These are phyloP conservation scores for Kodamaea sagamina DNA, from an alignment of 805 yeast genomes.

Conservation along the genomic window DNA sequence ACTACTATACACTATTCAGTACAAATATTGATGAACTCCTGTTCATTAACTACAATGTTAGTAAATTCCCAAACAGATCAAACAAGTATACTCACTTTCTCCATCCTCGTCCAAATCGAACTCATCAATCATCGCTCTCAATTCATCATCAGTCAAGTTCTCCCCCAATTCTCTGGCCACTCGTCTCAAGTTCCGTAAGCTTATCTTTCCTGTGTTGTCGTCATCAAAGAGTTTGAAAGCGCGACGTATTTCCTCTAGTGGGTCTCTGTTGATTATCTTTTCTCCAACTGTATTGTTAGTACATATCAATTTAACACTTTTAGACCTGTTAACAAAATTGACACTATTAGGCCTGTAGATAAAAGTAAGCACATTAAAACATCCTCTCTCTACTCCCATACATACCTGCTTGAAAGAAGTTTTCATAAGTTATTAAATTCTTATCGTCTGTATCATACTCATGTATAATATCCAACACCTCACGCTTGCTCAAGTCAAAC, in stretches of 20 bases:
- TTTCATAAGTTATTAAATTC: conserved; percentile 73
- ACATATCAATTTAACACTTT: background rate
- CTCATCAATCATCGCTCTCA: conserved; percentile 96
- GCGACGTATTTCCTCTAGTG: conserved; percentile 84
- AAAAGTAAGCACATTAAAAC: too few species aligned
- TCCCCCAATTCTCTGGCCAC: conserved; percentile 94
- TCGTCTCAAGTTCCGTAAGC: conserved; percentile 76
- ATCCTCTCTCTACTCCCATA: too few species aligned
- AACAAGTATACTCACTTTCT: conserved; percentile 53
- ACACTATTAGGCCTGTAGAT: too few species aligned
- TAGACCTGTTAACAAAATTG: background rate
- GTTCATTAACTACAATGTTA: conserved; percentile 62
- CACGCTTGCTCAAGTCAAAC: conserved; percentile 76
- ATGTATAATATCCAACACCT: conserved; percentile 72
- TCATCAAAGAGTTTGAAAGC: conserved; percentile 91
- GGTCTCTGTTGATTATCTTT: conserved; percentile 84
- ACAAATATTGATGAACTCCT: conserved; percentile 56
- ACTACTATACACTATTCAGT: conserved; percentile 14
- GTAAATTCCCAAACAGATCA: conserved; percentile 20
- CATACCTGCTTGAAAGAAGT: conserved; percentile 73
- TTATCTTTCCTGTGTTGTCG: conserved; percentile 81
- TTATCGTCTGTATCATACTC: conserved; percentile 80
- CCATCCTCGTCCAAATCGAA: conserved; percentile 97
- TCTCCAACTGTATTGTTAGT: conserved; percentile 60
- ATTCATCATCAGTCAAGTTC: conserved; percentile 85